Evolutionary conservation across 192 early-diverging fungal species (phyloP).

Genomic region (Coemansia sp.): DNA sequence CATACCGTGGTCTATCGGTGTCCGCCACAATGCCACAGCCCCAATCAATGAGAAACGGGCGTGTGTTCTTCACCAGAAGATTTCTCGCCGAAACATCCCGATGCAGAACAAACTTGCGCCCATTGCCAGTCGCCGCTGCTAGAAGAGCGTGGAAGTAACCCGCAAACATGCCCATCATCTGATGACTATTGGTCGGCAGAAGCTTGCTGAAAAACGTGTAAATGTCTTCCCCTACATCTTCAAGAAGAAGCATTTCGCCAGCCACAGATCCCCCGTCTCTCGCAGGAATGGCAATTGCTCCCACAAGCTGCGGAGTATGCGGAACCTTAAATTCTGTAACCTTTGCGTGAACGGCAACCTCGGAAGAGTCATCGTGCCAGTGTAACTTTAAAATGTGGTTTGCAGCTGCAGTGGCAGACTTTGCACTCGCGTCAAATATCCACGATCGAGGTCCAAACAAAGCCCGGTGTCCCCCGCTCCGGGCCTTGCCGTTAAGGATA

Average conservation of each 20-base stretch:
- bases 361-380: background rate
- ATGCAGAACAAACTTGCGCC: background rate
- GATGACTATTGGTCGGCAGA: background rate
- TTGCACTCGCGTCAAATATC: background rate
- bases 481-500: too few relatives aligned
- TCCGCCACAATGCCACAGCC: background rate
- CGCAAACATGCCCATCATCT: background rate
- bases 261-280: background rate
- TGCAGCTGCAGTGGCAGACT: background rate
- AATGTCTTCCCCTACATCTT: background rate
- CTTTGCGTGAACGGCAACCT: background rate
- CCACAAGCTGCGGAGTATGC: background rate
- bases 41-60: background rate
- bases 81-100: background rate
- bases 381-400: background rate
- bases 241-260: background rate
- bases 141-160: background rate
- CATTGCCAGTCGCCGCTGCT: background rate
- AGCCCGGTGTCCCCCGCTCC: background rate
- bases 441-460: background rate
- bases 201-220: background rate
- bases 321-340: background rate
- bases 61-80: background rate
- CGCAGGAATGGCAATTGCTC: background rate
- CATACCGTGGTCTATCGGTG: background rate